These are phyloP conservation scores for Oligophagozyma castellii DNA, from an alignment of 1,139 yeast species.

Conservation along the genomic window DNA sequence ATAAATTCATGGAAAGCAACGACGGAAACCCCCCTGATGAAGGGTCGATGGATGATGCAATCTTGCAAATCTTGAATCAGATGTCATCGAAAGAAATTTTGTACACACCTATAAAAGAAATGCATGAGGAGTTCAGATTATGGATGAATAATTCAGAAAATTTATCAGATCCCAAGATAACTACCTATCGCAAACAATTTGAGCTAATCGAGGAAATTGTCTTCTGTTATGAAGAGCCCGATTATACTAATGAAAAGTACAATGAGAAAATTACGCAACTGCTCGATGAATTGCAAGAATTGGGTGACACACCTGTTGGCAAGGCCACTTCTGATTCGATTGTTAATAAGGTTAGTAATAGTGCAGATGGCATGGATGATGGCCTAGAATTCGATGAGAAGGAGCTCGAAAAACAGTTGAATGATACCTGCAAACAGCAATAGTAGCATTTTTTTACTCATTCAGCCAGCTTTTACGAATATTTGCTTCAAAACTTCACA, in stretches of 20 bases:
- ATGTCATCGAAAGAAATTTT: slow-evolving; percentile 76
- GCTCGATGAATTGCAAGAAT: slow-evolving; percentile 59
- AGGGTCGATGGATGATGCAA: slow-evolving; percentile 43
- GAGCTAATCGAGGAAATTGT: slow-evolving; percentile 40
- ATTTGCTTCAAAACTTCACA: too few species aligned
- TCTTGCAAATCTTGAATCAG: slow-evolving; percentile 70
- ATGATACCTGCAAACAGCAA: slow-evolving; percentile 29
- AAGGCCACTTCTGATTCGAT: too few species aligned
- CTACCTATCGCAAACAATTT: slow-evolving; percentile 41
- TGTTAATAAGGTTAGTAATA: too few species aligned
- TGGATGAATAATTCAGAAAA: slow-evolving; percentile 32
- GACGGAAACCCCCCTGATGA: slow-evolving; percentile 35
- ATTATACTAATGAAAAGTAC: slow-evolving; percentile 40
- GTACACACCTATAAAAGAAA: slow-evolving; percentile 78
- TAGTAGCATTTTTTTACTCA: slow-evolving; percentile 3
- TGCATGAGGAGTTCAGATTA: slow-evolving; percentile 43
- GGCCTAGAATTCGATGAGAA: not conserved
- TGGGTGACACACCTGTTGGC: slow-evolving; percentile 73
- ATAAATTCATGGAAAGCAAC: slow-evolving; percentile 25
- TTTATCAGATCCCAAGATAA: slow-evolving; percentile 35
- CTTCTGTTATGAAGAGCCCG: slow-evolving; percentile 41
- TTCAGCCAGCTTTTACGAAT: slow-evolving; percentile 1
- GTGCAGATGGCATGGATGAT: not conserved
- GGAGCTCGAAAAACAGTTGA: slow-evolving; percentile 9
- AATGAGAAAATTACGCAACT: slow-evolving; percentile 41